Percentiles rank a stretch among this genome's conserved stretches.
These are phyloP conservation scores for Cystobasidium ongulense DNA, from an alignment of 768 basidiomycete genomes.

Conservation along the genomic window DNA sequence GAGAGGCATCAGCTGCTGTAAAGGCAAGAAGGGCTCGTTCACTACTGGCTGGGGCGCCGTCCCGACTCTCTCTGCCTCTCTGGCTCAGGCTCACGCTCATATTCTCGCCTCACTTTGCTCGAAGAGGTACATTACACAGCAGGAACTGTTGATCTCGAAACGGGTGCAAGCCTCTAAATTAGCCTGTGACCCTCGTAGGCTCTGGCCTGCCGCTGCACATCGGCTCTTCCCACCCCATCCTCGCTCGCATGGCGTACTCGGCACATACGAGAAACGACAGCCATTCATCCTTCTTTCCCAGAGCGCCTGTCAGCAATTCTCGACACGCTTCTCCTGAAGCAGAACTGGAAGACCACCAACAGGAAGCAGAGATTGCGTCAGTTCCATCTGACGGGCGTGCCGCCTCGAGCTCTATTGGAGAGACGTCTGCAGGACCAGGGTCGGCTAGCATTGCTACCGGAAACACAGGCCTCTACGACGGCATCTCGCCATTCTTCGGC, in stretches of 20 bases:
- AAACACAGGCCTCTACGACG: neutral
- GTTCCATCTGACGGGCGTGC: neutral
- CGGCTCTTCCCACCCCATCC: neutral
- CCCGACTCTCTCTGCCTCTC: too few relatives aligned
- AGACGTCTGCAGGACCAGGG: neutral
- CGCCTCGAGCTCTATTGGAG: neutral
- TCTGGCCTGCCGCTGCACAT: too few relatives aligned
- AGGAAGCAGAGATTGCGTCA: neutral
- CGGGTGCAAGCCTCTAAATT: too few relatives aligned
- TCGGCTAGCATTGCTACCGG: neutral
- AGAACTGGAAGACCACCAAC: neutral
- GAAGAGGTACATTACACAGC: too few relatives aligned
- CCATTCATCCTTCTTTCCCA: neutral
- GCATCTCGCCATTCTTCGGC: neutral
- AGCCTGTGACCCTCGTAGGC: too few relatives aligned
- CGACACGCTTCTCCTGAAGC: constrained; percentile 2
- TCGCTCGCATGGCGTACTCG: neutral
- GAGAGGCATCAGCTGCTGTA: too few relatives aligned
- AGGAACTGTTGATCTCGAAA: too few relatives aligned
- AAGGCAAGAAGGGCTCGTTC: too few relatives aligned
- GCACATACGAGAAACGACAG: neutral
- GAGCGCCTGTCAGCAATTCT: constrained; percentile 1
- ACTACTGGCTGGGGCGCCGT: too few relatives aligned
- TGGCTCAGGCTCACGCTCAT: too few relatives aligned
- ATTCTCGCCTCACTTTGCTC: too few relatives aligned